phyloP scores from a whole-genome alignment of 352 stramenopile genomes.

The Hyaloperonospora brassicae region DNA sequence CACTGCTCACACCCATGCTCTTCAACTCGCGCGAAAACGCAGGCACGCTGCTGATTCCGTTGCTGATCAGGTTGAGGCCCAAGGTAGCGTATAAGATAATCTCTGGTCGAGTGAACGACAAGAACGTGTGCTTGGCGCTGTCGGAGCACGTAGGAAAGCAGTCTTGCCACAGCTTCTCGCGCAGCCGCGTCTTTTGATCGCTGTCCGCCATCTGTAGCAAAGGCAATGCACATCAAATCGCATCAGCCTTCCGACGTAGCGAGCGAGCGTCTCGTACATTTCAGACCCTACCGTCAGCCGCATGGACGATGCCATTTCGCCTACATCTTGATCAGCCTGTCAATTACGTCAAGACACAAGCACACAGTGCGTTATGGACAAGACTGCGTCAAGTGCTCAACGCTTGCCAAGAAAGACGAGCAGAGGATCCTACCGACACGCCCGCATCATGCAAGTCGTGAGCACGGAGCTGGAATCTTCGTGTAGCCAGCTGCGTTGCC shows the following conservation, averaged over 20 bases:
- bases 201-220: slow-evolving; percentile 29
- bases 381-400: not conserved
- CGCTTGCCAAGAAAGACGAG: slow-evolving; percentile 15
- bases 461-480: slow-evolving; percentile 22
- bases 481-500: slow-evolving; percentile 29
- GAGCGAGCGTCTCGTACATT: not conserved
- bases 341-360: not conserved
- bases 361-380: not conserved
- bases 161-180: slow-evolving; percentile 70
- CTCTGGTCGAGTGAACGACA: slow-evolving; percentile 62
- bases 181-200: slow-evolving; percentile 39
- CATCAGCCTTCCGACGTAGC: not conserved
- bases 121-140: slow-evolving; percentile 57
- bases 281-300: slow-evolving; percentile 16
- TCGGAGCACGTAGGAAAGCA: slow-evolving; percentile 77
- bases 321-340: slow-evolving; percentile 15
- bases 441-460: slow-evolving; percentile 24
- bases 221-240: not conserved
- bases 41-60: slow-evolving; percentile 73
- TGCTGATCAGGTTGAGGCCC: slow-evolving; percentile 79
- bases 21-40: slow-evolving; percentile 78
- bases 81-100: slow-evolving; percentile 78
- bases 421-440: slow-evolving; percentile 26
- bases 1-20: slow-evolving; percentile 55
- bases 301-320: slow-evolving; percentile 12